Evolutionary conservation across 257 asterid species (phyloP), one percentile per base, ranked within the genome.

Genomic region (Linderniella brevidens): DNA sequence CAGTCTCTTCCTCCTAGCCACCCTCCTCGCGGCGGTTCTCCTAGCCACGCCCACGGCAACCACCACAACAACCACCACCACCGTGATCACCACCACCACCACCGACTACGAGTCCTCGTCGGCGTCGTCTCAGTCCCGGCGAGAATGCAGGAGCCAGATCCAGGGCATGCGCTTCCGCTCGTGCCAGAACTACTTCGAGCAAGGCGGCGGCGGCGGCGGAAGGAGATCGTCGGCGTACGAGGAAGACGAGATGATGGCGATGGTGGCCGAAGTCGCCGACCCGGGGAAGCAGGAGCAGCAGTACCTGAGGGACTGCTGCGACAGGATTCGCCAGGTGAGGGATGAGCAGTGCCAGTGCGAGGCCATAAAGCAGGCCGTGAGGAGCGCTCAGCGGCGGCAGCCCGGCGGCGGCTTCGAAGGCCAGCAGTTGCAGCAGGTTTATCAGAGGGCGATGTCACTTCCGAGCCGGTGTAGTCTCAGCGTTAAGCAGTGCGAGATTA

Each of bases 291-390:
- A 25, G 6, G 32, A 46, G 51, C 35, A 19, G 14, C 35, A 9
- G 35, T 11, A 35, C 11, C 5, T 46, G 51, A 17, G 35, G 4
- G 51, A 46, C 3, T 46, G 51, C 51, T 46, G 51, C 51, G 51
- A 46, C 4, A 35, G 12, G 35, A 11, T 46, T 11, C 19, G 36
- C 13, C 12, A 13, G 9, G 32, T 46, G 13, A 35, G 17, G 51
- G 36, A n/a, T n/a, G n/a, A 19, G 51, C 35, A 46, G 25, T 46
- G 51, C 51, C 51, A 46, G 18, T 46, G 51, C 35, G 51, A 46
- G 25, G 51, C 51, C 9, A 17, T 46, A 11, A 46, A 19, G 51
- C 29, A 46, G 6, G 51, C 14, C 11, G 51, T 13, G 14, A 13
- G 18, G 18, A 29, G 35, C 9, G 51, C 51, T 8, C 51, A 46